Base-by-base conservation (phyloP, 805 yeast species). In the Tetrapisispora phaffii region DNA sequence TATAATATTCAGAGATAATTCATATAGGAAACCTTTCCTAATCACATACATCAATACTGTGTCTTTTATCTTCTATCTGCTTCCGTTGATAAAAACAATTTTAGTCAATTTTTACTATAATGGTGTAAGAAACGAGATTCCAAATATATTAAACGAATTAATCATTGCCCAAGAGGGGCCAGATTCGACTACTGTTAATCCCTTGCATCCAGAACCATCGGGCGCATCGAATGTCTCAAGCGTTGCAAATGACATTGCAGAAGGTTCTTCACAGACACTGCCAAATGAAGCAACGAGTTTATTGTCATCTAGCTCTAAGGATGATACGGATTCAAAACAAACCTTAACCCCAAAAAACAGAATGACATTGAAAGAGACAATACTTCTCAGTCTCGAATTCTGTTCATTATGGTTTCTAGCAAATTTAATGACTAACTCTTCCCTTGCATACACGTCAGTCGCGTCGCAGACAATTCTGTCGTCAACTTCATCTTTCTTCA, bases 391-490 rank as follows among this genome's bases (percentile, higher is more conserved):
- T 49, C 72, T 82, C 13, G 85, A 87, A 66, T 93, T 93, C 62
- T 82, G 94, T 50, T 65, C 84, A 3, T 68, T 93, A 36, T 93
- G 98, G 98, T 93, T 86, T 59, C 49, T 80, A 16, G 95, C 97
- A 2, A 93, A 93, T 62, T 72, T 89, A 51, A 82, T 85, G 45
- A 87, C 93, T 28, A 93, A 93, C 64, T 86, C 95, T 0, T 80
- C 95, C 19, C 70, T 93, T 43, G 75, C 83, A 21, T 93, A 82
- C 63, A 93, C 98, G 0, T 80, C 89, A 12, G 98, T 93, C 19
- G 94, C 95, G 2, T 82, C 93, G 13, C 97, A 94, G 57, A 93
- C 97, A 2, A 90, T 93, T 21, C 66, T 93, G 34, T 84, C 96
- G 16, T 84, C 96, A 32, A 89, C 97, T 0, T 82, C 95, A 5